These are phyloP conservation scores for Beauveria medogensis DNA, from an alignment of 2,329 filamentous ascomycete genomes.

Conservation along the genomic window DNA sequence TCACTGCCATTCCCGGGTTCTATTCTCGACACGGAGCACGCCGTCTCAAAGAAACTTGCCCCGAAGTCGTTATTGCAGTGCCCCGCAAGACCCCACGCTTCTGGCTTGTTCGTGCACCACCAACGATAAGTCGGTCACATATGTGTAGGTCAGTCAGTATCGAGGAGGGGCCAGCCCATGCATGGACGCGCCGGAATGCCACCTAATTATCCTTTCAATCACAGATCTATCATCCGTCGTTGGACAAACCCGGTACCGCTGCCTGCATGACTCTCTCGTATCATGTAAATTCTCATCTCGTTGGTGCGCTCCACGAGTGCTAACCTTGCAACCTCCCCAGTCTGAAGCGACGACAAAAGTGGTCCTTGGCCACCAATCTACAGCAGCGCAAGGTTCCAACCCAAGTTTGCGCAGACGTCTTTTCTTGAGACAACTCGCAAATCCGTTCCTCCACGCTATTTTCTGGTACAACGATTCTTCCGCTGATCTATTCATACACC, in stretches of 20 bases:
- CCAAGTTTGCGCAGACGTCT: constrained; percentile 1
- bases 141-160: constrained; percentile 4
- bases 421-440: constrained; percentile 7
- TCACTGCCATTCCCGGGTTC: background rate
- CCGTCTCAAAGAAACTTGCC: constrained; percentile 2
- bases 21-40: constrained; percentile 1
- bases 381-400: background rate
- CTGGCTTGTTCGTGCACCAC: constrained; percentile 1
- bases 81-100: constrained; percentile 7
- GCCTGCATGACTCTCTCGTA: background rate
- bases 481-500: background rate
- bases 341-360: constrained; percentile 7
- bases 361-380: constrained; percentile 3
- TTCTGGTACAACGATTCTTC: background rate
- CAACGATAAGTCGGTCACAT: constrained; percentile 6
- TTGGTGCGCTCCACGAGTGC: constrained; percentile 8
- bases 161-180: constrained; percentile 6
- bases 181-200: constrained; percentile 6
- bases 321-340: constrained; percentile 5
- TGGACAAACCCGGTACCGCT: background rate
- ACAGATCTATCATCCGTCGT: constrained; percentile 6
- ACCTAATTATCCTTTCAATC: constrained; percentile 7
- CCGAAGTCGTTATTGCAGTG: constrained; percentile 3
- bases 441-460: background rate
- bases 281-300: constrained; percentile 1